phyloP scores from a whole-genome alignment of 305 asterid species.

The Lippia alba region DNA sequence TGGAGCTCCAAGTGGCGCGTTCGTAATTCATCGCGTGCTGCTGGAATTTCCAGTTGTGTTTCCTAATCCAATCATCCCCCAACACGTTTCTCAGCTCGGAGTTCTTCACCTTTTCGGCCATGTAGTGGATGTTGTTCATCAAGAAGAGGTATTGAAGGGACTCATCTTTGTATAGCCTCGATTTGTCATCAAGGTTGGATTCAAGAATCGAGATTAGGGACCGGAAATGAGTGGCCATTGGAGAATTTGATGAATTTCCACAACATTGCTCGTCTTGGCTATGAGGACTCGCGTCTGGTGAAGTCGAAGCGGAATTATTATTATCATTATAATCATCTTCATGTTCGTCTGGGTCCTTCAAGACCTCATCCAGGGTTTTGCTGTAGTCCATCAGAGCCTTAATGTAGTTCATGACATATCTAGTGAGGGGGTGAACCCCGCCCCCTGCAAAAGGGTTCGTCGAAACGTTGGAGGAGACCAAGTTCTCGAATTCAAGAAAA shows the following conservation, averaged over 20 bases:
- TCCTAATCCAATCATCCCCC: constrained; percentile 84
- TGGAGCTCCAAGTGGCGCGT: constrained; percentile 93
- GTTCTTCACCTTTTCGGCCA: constrained; percentile 78
- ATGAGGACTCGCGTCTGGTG: constrained; percentile 59
- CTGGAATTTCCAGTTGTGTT: constrained; percentile 85
- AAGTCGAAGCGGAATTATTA: constrained; percentile 30
- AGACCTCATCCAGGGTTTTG: constrained; percentile 66
- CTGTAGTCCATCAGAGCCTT: constrained; percentile 70
- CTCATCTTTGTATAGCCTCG: constrained; percentile 87
- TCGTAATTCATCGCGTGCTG: constrained; percentile 87
- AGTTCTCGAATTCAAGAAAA: constrained; percentile 80
- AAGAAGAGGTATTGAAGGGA: constrained; percentile 75
- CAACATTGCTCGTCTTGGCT: constrained; percentile 54
- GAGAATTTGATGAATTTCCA: constrained; percentile 40
- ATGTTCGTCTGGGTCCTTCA: constrained; percentile 52
- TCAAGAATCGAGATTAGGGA: constrained; percentile 70
- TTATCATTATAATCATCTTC: constrained; percentile 22
- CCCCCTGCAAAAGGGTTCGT: constrained; percentile 73
- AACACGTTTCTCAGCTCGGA: constrained; percentile 69
- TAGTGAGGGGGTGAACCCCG: constrained; percentile 83
- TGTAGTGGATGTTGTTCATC: constrained; percentile 91
- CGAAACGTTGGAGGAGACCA: constrained; percentile 69
- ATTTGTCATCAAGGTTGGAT: constrained; percentile 69
- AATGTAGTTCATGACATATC: constrained; percentile 90
- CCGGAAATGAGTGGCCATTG: constrained; percentile 58